Conservation (phyloP, 441 rosid species). For the Viola pubescens region DNA sequence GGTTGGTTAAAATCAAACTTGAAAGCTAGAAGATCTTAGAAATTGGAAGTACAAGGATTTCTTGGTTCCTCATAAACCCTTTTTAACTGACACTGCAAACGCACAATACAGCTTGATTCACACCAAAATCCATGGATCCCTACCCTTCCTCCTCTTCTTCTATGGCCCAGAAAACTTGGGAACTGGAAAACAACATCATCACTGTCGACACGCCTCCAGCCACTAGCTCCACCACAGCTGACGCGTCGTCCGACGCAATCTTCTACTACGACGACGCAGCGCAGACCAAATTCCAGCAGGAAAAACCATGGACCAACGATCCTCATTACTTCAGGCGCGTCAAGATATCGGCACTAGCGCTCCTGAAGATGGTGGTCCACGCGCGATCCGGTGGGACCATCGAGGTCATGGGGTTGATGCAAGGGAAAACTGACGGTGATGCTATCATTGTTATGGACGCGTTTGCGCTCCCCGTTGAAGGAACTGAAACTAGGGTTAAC, state of each 20-base stretch:
- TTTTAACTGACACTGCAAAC: too few relatives aligned
- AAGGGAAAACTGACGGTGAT: conserved; percentile 94
- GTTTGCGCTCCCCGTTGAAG: conserved; percentile 95
- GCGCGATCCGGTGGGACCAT: conserved; percentile 99
- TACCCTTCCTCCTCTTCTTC: conserved; percentile 34
- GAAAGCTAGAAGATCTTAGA: too few relatives aligned
- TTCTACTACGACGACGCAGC: conserved; percentile 77
- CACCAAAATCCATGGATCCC: conserved; percentile 35
- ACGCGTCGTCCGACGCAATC: conserved; percentile 56
- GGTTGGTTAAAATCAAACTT: too few relatives aligned
- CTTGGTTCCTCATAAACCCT: too few relatives aligned
- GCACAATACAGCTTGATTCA: too few relatives aligned
- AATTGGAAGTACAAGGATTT: too few relatives aligned
- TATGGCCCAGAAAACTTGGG: conserved; percentile 98
- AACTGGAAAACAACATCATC: conserved; percentile 79
- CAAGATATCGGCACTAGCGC: conserved; percentile 91
- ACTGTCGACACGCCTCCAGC: conserved; percentile 35
- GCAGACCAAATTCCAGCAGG: conserved; percentile 68
- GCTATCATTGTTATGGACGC: conserved; percentile 97
- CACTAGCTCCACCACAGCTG: conserved; percentile 10
- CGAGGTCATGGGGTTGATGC: conserved; percentile 99
- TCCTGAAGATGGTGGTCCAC: conserved; percentile 97
- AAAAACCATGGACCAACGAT: conserved; percentile 88
- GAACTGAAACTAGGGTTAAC: conserved; percentile 97
- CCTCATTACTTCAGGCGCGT: conserved; percentile 97